Base-by-base conservation (phyloP, 768 basidiomycete genomes). In the Leccinum longicurvipes region DNA sequence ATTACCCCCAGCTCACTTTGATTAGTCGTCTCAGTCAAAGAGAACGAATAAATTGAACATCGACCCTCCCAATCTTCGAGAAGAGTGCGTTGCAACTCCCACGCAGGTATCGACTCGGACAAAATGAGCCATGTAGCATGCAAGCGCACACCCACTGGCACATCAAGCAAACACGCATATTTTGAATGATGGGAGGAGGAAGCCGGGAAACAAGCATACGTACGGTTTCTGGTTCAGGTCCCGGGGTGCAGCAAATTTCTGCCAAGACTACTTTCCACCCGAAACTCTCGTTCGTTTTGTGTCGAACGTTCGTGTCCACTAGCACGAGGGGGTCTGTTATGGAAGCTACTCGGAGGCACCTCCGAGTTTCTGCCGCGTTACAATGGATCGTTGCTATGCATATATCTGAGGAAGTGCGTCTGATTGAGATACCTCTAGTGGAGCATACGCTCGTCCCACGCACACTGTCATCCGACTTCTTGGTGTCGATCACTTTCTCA, bases 401-500 rank as follows among this genome's bases (percentile, higher is more conserved):
- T 17, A 17, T 36, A 15, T 39, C 24, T 5, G 15, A 12, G 29
- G 55, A 31, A 52, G 21, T 23, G n/a, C 54, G 29, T 7, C 31
- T 31, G 31, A 1, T 31, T 31, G 12, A 12, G 31, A 31, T n/a
- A n/a, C n/a, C n/a, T n/a, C n/a, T n/a, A n/a, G n/a, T n/a, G n/a
- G n/a, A n/a, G n/a, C n/a, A n/a, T n/a, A n/a, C n/a, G n/a, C n/a
- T n/a, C n/a, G n/a, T n/a, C n/a, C n/a, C n/a, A n/a, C n/a, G n/a
- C n/a, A n/a, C n/a, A n/a, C n/a, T n/a, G n/a, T n/a, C n/a, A 46
- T 47, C 54, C 25, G 44, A 56, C 25, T 17, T 36, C 44, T 42
- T 36, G 41, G 6, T 8, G 8, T 44, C 25, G 1, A 21, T 25
- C 34, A 25, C 31, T 9, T 27, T 21, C 19, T 27, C 11, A n/a